Base-by-base conservation (phyloP, 805 yeast genomes). In the Yamadazyma ubonensis region DNA sequence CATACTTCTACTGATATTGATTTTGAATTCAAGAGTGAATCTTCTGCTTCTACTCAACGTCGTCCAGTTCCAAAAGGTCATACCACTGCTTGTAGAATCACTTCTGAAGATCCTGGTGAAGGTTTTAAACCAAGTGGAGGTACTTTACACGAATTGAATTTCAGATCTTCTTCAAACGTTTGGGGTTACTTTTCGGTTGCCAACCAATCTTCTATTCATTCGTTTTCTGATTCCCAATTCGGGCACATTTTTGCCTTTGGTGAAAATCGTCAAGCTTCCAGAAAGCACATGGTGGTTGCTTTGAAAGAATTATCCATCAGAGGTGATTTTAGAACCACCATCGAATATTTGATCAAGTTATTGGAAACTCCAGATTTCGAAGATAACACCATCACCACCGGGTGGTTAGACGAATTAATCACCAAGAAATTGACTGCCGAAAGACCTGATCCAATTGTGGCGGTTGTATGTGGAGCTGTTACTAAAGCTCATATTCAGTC, bases 181-280 rank as follows among this genome's bases (percentile, higher is more conserved):
- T 93, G 99, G 99, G 99, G 99, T 72, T 93, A 93, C 65, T 93
- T 93, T 78, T 88, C 96, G 14, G 98, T 93, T 39, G 88, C 93
- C 53, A 89, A 86, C 68, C 91, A 87, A 63, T 95, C 98, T 46
- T 90, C 96, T 38, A 95, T 93, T 57, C 99, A 93, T 68, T 89
- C 97, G 4, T 95, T 89, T 71, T 85, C 96, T 21, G 99, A 93
- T 66, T 91, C 99, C 41, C 99, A 93, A 69, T 93, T 93, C 57
- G 99, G 99, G 63, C 99, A 93, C 65, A 93, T 93, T 47, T 93
- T 93, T 64, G 97, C 99, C 23, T 95, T 91, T 67, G 99, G 99
- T 63, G 99, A 93, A 71, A 91, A 90, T 61, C 85, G 99, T 71
- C 95, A 87, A 65, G 96, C 96, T 27, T 87, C 96, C 23, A 86